These are phyloP conservation scores for Auriscalpium orientale DNA, from an alignment of 768 basidiomycete species.

Conservation along the genomic window DNA sequence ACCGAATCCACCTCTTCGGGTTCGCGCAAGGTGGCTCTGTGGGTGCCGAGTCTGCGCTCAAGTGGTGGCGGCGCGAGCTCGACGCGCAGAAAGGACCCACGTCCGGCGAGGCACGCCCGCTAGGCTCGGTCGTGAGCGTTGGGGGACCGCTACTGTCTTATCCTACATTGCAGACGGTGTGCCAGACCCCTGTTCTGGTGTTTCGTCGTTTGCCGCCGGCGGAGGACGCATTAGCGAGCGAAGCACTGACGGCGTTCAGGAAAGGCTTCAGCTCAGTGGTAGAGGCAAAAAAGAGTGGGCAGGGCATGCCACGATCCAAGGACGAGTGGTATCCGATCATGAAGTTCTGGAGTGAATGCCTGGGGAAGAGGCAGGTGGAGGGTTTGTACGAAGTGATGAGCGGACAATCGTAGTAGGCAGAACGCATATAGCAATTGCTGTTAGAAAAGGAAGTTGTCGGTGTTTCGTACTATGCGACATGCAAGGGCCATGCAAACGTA, in stretches of 20 bases:
- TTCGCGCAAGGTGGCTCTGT: constrained; percentile 84
- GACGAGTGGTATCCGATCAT: constrained; percentile 83
- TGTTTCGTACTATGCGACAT: too few species aligned
- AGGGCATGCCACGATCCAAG: constrained; percentile 69
- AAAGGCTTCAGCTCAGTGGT: constrained; percentile 48
- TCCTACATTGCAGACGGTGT: constrained; percentile 47
- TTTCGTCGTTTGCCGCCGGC: constrained; percentile 47
- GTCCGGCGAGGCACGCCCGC: constrained; percentile 19
- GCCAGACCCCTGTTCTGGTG: constrained; percentile 56
- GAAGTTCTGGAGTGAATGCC: constrained; percentile 74
- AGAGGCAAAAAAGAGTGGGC: constrained; percentile 41
- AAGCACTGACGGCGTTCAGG: constrained; percentile 43
- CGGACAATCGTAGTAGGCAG: constrained; percentile 1
- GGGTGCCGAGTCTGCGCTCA: constrained; percentile 58
- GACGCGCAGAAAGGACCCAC: constrained; percentile 6
- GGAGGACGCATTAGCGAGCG: constrained; percentile 35
- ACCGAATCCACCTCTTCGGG: constrained; percentile 79
- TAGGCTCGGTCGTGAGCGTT: constrained; percentile 65
- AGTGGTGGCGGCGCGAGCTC: constrained; percentile 33
- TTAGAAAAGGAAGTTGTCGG: too few species aligned
- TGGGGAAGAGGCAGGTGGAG: constrained; percentile 46
- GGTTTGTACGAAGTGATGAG: constrained; percentile 67
- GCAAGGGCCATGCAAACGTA: too few species aligned
- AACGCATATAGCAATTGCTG: too few species aligned
- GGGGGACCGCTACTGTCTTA: constrained; percentile 74